Base-by-base conservation (phyloP, 164 flowering plant genomes). In the Liquidambar formosana region DNA sequence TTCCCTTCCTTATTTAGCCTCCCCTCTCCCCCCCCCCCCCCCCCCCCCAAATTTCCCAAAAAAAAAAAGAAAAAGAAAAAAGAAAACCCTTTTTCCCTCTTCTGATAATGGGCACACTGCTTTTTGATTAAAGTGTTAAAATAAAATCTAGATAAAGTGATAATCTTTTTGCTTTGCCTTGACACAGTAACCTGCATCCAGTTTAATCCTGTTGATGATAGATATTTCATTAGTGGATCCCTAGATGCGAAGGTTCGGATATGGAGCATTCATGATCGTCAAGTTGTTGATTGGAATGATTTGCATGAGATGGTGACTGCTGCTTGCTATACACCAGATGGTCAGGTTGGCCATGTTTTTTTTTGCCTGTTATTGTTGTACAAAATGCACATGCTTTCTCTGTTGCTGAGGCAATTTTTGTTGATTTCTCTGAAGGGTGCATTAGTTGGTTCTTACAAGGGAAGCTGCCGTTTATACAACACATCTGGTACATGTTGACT, bases 221-320 rank as follows among this genome's bases (percentile, higher is more conserved):
- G 84, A 79, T 96, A 89, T 78, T 96, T 96, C 88, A 93, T 96
- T 73, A 96, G 99, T 78, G 99, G 99, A 63, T 96, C 99, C 45
- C 74, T 96, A 63, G 99, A 96, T 85, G 89, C 90, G 19, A 96
- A 93, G 82, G 98, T 96, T 78, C 99, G 99, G 56, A 90, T 93
- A 73, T 96, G 99, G 99, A 96, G 95, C 83, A 89, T 96, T 66
- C 98, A 92, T 51, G 96, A 92, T 75, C 97, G 83, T 61, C 88
- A 88, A 80, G 98, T 96, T 79, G 98, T 96, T 73, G 98, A 93
- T 74, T 96, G 97, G 96, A 88, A 76, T 82, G 99, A 96, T 84
- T 79, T 96, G 63, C 92, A 89, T 85, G 99, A 96, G 77, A 96
- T 96, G 98, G 97, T 96, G 77, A 96, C 99, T 79, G 96, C 99